Evolutionary conservation across 768 basidiomycete genomes (phyloP).

Genomic region (Leccinum variicolor): DNA sequence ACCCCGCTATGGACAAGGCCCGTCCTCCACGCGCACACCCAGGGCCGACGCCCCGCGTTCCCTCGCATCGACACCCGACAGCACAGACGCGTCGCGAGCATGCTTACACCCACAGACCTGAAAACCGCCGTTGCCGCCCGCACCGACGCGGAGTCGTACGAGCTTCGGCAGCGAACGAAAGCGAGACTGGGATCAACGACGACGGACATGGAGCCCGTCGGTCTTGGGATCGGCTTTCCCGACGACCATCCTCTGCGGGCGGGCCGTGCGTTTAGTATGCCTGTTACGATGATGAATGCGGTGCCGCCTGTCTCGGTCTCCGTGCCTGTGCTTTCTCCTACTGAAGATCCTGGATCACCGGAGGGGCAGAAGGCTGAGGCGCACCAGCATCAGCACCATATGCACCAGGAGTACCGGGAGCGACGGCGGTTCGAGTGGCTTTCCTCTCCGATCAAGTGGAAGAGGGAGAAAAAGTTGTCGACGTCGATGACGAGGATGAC

Average conservation of each 20-base stretch:
- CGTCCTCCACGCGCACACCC: background rate
- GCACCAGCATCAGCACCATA: background rate
- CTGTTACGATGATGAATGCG: background rate
- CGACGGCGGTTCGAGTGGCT: conserved; percentile 1
- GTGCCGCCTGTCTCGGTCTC: too few species aligned
- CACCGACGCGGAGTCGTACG: background rate
- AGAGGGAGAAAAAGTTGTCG: background rate
- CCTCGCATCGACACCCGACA: conserved; percentile 25
- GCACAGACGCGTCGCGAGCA: conserved; percentile 23
- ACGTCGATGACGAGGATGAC: too few species aligned
- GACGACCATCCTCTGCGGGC: conserved; percentile 17
- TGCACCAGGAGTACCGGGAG: background rate
- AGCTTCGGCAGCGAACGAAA: too few species aligned
- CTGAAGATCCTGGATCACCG: background rate
- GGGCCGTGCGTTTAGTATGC: conserved; percentile 20
- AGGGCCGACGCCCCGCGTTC: conserved; percentile 12
- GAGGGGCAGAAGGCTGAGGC: background rate
- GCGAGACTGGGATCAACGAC: too few species aligned
- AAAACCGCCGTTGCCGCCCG: too few species aligned
- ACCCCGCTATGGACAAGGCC: background rate
- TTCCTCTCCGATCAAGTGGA: background rate
- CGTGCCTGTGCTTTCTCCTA: background rate
- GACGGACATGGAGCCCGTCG: conserved; percentile 9
- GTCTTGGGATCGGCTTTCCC: conserved; percentile 28
- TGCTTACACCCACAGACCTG: conserved; percentile 17